phyloP scores from a whole-genome alignment of 129 eudicot species.

The Lonicera japonica region DNA sequence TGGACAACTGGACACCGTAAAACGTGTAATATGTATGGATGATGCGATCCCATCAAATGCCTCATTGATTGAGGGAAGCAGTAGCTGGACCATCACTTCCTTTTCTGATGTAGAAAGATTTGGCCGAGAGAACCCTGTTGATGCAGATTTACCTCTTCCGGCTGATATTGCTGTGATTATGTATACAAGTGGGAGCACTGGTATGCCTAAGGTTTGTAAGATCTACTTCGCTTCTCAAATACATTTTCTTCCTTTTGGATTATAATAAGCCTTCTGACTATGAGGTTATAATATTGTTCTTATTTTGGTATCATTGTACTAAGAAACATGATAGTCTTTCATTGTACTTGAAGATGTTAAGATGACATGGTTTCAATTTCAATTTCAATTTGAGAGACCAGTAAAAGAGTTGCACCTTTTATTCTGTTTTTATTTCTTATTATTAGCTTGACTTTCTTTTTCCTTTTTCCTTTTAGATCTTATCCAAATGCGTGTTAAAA shows the following conservation, averaged over 20 bases:
- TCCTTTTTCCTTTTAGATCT: background rate
- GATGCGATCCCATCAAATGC: slow-evolving; percentile 46
- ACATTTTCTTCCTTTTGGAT: background rate
- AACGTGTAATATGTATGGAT: slow-evolving; percentile 89
- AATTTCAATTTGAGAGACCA: background rate
- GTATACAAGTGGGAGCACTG: slow-evolving; percentile 99
- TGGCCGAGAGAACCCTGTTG: slow-evolving; percentile 70
- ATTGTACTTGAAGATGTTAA: too few species aligned
- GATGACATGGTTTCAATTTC: too few species aligned
- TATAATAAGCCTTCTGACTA: too few species aligned
- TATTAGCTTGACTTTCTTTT: background rate
- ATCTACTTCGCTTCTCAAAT: slow-evolving; percentile 9
- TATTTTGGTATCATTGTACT: too few species aligned
- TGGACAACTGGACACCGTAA: slow-evolving; percentile 84
- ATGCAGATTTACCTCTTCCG: slow-evolving; percentile 70
- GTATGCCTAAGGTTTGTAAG: slow-evolving; percentile 81
- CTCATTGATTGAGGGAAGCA: slow-evolving; percentile 33
- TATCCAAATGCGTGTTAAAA: too few species aligned
- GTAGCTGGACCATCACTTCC: slow-evolving; percentile 57
- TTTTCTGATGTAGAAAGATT: slow-evolving; percentile 62
- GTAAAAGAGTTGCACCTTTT: background rate
- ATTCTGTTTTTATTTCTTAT: background rate
- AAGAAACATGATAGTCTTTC: too few species aligned
- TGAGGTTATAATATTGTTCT: too few species aligned
- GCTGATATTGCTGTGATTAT: slow-evolving; percentile 93